phyloP scores from a whole-genome alignment of 2,329 filamentous ascomycete genomes.

The Mycocentrospora acerina region DNA sequence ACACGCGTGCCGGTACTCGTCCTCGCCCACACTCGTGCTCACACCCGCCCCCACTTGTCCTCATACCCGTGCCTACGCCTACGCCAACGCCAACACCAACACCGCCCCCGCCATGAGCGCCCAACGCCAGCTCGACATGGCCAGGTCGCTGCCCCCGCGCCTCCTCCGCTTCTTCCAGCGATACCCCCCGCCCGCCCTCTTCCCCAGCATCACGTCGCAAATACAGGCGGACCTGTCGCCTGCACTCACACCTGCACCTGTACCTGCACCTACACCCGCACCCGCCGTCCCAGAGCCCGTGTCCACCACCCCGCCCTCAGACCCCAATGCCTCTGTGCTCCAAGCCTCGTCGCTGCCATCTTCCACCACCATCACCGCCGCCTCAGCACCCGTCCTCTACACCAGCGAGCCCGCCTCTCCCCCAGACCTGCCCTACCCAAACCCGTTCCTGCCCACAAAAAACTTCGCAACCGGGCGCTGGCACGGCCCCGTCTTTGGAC shows the following conservation, averaged over 20 bases:
- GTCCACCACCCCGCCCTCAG: constrained; percentile 27
- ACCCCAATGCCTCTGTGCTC: constrained; percentile 44
- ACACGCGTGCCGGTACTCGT: too few species aligned
- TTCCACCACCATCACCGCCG: constrained; percentile 10
- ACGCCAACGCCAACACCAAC: constrained; percentile 3
- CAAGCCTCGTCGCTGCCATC: constrained; percentile 34
- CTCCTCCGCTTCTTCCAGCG: constrained; percentile 85
- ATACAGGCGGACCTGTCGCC: constrained; percentile 13
- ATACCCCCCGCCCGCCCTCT: constrained; percentile 69
- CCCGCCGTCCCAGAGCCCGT: constrained; percentile 14
- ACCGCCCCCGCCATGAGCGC: constrained; percentile 23
- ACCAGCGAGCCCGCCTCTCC: too few species aligned
- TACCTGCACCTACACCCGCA: constrained; percentile 11
- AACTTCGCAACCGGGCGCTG: constrained; percentile 78
- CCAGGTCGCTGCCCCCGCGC: constrained; percentile 72
- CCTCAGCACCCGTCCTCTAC: constrained; percentile 4
- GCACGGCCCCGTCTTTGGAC: constrained; percentile 79
- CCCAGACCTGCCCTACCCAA: constrained; percentile 57
- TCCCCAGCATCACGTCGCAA: constrained; percentile 33
- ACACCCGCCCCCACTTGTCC: too few species aligned
- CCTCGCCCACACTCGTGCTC: constrained; percentile 6
- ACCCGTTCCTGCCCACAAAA: constrained; percentile 81
- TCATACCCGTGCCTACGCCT: background rate
- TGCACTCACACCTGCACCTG: constrained; percentile 16
- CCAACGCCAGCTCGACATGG: constrained; percentile 54